Conservation (phyloP, 805 yeast species). For the Saccharomycopsis malanga region DNA sequence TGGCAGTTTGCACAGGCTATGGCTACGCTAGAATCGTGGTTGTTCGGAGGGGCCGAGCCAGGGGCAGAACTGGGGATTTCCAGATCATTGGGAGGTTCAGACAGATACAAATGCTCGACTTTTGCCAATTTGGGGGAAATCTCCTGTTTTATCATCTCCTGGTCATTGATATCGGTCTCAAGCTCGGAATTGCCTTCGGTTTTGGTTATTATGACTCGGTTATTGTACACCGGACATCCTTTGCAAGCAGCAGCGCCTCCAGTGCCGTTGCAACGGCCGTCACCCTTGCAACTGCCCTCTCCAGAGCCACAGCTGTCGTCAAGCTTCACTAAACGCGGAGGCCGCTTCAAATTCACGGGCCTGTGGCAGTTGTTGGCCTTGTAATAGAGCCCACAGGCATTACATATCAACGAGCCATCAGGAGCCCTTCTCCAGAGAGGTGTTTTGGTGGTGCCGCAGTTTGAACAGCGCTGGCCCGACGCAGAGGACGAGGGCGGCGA, state of each 20-base stretch:
- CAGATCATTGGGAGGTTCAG: constrained; percentile 17
- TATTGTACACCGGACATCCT: constrained; percentile 80
- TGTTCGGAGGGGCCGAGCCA: neutral
- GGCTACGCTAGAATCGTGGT: constrained; percentile 35
- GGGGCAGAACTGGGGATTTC: constrained; percentile 24
- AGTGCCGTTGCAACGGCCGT: constrained; percentile 72
- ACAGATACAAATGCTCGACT: neutral
- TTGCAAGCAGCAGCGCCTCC: constrained; percentile 77
- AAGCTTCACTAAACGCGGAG: constrained; percentile 20
- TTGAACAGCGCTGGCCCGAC: constrained; percentile 40
- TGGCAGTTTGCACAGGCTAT: constrained; percentile 80
- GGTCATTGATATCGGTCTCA: constrained; percentile 13
- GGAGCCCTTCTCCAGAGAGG: constrained; percentile 55
- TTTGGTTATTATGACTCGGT: constrained; percentile 42
- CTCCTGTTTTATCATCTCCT: neutral
- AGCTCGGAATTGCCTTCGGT: constrained; percentile 3
- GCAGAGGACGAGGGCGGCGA: neutral
- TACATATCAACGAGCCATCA: constrained; percentile 49
- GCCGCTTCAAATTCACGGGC: constrained; percentile 27
- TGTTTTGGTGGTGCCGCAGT: constrained; percentile 50
- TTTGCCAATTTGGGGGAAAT: too few relatives aligned
- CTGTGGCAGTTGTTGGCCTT: constrained; percentile 43
- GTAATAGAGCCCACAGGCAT: constrained; percentile 53
- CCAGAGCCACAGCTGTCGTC: constrained; percentile 30
- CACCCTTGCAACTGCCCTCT: constrained; percentile 24